Evolutionary conservation across 2,329 filamentous ascomycete genomes (phyloP), one percentile per base, ranked within the genome.

Genomic region (Aspergillus quadricinctus): DNA sequence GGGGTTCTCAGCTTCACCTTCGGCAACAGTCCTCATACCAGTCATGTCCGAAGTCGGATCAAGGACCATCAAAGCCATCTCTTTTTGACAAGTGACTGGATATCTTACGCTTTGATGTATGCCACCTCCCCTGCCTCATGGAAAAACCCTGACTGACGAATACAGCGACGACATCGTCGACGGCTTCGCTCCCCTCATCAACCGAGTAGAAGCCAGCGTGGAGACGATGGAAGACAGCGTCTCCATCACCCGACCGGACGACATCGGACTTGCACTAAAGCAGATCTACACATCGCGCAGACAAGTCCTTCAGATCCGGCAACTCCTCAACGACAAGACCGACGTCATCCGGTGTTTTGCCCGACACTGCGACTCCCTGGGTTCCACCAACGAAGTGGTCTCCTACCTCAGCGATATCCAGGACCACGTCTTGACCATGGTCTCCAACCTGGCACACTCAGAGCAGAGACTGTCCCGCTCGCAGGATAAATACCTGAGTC

Each of bases 401-500:
- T 83, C 97, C 67, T 97, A 97, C 70, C 84, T 97, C 29, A 90
- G 90, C 66, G 93, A 97, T 75, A 96, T 97, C 61, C 92, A 97
- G 74, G 93, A 97, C 74, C 93, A 97, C 81, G 92, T 97, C 55
- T 88, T 97, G 57, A 97, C 93, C 37, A 97, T 97, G 92, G 93
- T 96, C 81, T 91, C 88, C 66, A 97, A 94, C 74, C 76, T 97
- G 61, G 85, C 86, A 0, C 92, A 97, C 70, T 96, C 94, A 61
- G 93, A 97, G 73, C 96, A 97, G 81, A 96, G 97, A 81, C 81
- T 97, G 29, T 91, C 88, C 9, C 87, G 93, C 21, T 88, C 89
- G 1, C 93, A 97, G 78, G 89, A 88, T 77, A 97, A 97, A 72
- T 96, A 97, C 69, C 82, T 97, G 28, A 91, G 92, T 1, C 93